Evolutionary conservation across 257 asterid species (phyloP).

Genomic region (Prunella vulgaris): DNA sequence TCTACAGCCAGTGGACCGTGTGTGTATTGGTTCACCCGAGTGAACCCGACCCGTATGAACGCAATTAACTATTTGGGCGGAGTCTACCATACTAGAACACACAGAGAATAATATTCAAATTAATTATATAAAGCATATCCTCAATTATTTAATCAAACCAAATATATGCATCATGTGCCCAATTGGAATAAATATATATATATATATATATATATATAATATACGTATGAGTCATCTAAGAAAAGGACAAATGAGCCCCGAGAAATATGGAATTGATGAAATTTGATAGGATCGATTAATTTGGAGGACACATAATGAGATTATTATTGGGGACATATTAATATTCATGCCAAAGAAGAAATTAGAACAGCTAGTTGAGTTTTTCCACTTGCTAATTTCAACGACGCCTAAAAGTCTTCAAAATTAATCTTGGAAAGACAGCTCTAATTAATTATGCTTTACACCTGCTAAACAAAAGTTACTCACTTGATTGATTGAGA

Average conservation of each 20-base stretch:
- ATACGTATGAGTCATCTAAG: conserved; percentile 19
- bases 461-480: conserved; percentile 29
- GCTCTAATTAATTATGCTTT: conserved; percentile 1
- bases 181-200: background rate
- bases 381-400: conserved; percentile 26
- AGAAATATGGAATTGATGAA: conserved; percentile 25
- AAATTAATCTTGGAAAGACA: conserved; percentile 12
- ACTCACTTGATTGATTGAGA: conserved; percentile 6
- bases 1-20: background rate
- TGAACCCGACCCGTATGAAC: conserved; percentile 1
- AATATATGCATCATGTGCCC: conserved; percentile 20
- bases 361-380: background rate
- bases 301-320: conserved; percentile 9
- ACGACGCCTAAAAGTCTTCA: conserved; percentile 31
- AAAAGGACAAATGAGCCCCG: conserved; percentile 17
- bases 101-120: background rate
- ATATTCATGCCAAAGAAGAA: background rate
- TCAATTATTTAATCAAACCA: background rate
- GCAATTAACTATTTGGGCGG: conserved; percentile 25
- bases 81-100: background rate
- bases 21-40: background rate
- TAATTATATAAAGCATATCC: background rate
- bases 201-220: background rate
- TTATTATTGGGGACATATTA: background rate
- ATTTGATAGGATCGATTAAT: conserved; percentile 2